A percentile compares a stretch with the other conserved stretches of the same genome.
Conservation (phyloP, 2,329 filamentous ascomycete species). For the Aspergillus bombycis region DNA sequence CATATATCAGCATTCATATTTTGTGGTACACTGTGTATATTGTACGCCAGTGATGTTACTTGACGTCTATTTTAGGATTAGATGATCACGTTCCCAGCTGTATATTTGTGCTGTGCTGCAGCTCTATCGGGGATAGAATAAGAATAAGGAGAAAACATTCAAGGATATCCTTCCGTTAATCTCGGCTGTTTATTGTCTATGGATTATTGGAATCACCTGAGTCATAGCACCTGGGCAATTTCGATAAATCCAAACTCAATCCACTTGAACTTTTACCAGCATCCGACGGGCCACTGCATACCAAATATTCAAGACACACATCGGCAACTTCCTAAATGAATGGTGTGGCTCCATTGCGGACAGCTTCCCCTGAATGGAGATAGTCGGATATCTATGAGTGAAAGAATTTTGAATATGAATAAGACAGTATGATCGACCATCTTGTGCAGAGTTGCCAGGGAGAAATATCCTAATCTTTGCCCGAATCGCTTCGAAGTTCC, state of each 20-base stretch:
- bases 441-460: background rate
- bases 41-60: background rate
- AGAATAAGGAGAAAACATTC: background rate
- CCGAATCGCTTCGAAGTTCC: background rate
- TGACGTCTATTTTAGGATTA: background rate
- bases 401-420: background rate
- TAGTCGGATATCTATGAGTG: background rate
- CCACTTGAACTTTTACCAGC: background rate
- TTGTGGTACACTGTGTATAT: background rate
- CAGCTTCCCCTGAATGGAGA: background rate
- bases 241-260: background rate
- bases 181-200: background rate
- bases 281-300: background rate
- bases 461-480: background rate
- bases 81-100: background rate
- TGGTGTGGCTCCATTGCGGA: background rate
- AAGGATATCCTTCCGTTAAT: too few species aligned
- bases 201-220: background rate
- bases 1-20: background rate
- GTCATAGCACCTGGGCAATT: background rate
- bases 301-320: background rate
- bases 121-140: background rate
- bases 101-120: background rate
- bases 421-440: background rate
- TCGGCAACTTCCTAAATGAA: background rate